These are phyloP conservation scores for Cicer judaicum DNA, from an alignment of 306 rosid species.

Conservation along the genomic window DNA sequence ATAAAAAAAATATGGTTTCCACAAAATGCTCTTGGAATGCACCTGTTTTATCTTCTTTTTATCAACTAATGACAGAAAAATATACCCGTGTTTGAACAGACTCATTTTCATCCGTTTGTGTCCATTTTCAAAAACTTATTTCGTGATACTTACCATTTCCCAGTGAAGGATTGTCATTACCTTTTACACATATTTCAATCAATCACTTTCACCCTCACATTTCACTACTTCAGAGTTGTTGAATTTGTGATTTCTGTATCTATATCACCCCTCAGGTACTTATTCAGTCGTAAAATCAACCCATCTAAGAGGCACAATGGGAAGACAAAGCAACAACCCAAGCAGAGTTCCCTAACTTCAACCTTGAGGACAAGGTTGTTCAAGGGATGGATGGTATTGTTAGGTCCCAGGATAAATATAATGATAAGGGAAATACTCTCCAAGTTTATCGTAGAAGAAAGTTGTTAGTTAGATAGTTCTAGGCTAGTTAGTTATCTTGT, in stretches of 20 bases:
- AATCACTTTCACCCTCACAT: constrained; percentile 13
- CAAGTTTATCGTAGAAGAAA: no score
- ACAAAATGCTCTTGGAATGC: constrained; percentile 2
- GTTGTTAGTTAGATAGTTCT: no score
- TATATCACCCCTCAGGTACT: not conserved
- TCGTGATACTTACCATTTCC: not conserved
- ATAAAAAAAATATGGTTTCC: constrained; percentile 13
- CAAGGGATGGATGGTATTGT: no score
- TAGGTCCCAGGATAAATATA: no score
- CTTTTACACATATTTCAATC: constrained; percentile 32
- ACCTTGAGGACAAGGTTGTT: no score
- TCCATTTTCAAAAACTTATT: constrained; percentile 15
- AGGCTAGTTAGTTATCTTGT: no score
- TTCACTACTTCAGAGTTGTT: not conserved
- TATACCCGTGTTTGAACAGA: not conserved
- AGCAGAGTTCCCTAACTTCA: no score
- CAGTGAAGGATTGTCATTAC: constrained; percentile 24
- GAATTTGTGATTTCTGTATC: not conserved
- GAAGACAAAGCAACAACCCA: no score
- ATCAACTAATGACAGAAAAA: constrained; percentile 11
- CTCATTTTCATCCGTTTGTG: not conserved
- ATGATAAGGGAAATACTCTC: no score
- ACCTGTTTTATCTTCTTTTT: constrained; percentile 6
- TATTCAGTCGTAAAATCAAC: no score
- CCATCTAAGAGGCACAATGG: no score